Base-by-base conservation (phyloP, 352 stramenopile species). In the Globisporangium cylindrosporum region DNA sequence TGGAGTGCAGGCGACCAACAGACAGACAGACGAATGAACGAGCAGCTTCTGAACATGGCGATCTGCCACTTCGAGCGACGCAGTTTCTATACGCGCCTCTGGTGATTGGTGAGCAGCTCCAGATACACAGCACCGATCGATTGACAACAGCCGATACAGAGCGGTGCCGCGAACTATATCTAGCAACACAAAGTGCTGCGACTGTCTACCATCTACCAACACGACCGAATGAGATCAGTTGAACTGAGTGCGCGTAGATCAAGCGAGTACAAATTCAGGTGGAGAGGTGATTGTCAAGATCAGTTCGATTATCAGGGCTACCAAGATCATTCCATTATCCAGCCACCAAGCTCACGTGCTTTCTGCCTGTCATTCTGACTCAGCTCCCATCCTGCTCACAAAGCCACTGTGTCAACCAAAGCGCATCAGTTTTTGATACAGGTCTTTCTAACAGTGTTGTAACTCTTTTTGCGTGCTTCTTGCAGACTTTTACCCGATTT, bases 401-500 rank as follows among this genome's bases (percentile, higher is more conserved):
- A 10, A 41, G 36, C 9, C 36, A 41, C 32, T 38, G 32, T 38
- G 6, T 10, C 32, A 38, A 38, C 32, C 32, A 38, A 8, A 38
- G 32, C 32, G 32, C 32, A 38, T 38, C 32, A 38, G 32, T 38
- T 10, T 38, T 38, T 12, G 32, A 38, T 12, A 10, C 32, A 12
- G 32, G 0, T 38, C 32, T 38, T 7, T 38, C 32, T 38, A 38
- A 70, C 58, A 15, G n/a, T 49, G 29, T 18, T n/a, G 14, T 49
- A 15, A 49, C 36, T 12, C 59, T 49, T 54, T 46, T 24, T 25
- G 51, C 36, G 29, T 48, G 43, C 8, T 60, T 8, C 24, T 15
- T 46, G 14, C 56, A 98, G 95, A 96, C 91, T 86, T 99, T 99
- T 87, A 98, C 89, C 80, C 95, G 97, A 86, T 99, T 99, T 84